Evolutionary conservation across 768 basidiomycete species (phyloP), one percentile per base, ranked within the genome.

Genomic region (Pisolithus orientalis): DNA sequence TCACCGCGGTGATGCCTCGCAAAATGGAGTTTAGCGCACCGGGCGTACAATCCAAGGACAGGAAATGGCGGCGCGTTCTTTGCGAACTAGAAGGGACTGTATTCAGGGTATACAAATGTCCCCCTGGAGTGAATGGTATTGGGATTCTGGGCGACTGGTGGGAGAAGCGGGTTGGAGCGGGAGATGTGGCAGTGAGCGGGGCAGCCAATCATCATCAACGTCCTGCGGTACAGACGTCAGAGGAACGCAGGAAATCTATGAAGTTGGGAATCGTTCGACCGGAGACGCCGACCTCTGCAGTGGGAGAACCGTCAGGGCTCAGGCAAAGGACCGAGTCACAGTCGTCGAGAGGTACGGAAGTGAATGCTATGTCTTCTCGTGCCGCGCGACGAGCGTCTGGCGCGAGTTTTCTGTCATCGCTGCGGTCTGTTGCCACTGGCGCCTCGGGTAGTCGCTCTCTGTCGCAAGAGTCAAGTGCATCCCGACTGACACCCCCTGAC

Each of bases 1-100:
- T 97, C 60, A 78, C 81, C 34, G 90, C 85, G 3, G 76, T 84
- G 50, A 80, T 99, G 73, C 87, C 87, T 1, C 82, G 90, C 44
- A 99, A 99, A 75, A 80, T 94, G 83, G 96, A 99, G 74, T 98
- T 99, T 64, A 73, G 70, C 4, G 69, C 77, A 10, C 92, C 94
- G 0, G 94, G 94, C 6, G 75, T 90, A 2, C 90, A 95, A 66
- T 85, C 94, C 6, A 80, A 77, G 64, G 94, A 98, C 65, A 75
- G 96, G 44, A 90, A 92, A 63, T 99, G 96, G 96, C 80, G 89
- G 54, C 75, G 89, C 47, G 83, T 87, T 47, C 76, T 94, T 57
- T 90, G 91, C 63, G 88, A 94, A 60, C 71, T 99, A 27, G 91
- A 96, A 62, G 96, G 96, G 44, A 97, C 96, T n/a, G 74, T 77